Evolutionary conservation across 2,329 filamentous ascomycete species (phyloP), one percentile per base, ranked within the genome.

Genomic region (Aureobasidium uvarum): DNA sequence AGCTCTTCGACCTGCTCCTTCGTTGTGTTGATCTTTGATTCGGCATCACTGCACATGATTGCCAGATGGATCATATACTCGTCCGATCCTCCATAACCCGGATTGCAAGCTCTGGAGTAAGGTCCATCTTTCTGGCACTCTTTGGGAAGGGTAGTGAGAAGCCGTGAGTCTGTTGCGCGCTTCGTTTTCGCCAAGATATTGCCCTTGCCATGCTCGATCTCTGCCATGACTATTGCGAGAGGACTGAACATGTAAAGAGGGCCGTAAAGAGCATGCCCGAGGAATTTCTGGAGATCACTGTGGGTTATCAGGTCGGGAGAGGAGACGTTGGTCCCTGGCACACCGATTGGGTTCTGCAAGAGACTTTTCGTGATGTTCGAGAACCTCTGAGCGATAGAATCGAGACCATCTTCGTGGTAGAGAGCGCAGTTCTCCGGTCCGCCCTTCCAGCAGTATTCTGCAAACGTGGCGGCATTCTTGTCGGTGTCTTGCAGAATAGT

Each of bases 401-500:
- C 76, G 5, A 72, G 62, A 10, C 76, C 76, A 60, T 74, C 77
- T 50, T 67, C 54, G 39, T 71, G 20, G 50, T 68, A 69, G 5
- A 86, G 77, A 1, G 77, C 77, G 64, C 83, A 86, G 7, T 72
- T 77, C 0, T 75, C 67, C 6, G 52, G 50, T 0, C 83, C 82
- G 20, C 81, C 84, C 48, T 77, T 74, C 70, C 81, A 79, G 70
- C 86, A 89, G 46, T 80, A 79, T 20, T 76, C 74, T 69, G 83
- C 85, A 66, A 88, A 86, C 20, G 75, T 79, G 1, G 78, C 73
- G 69, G 86, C 79, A 6, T 83, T 80, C 60, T 80, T 77, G 71
- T 88, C 85, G 16, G 82, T 80, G 69, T 87, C 82, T n/a, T 76
- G 76, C 7, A 85, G 70, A 60, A 80, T 77, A 33, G 77, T 75